A percentile compares a stretch with the other conserved stretches of the same genome.
Evolutionary conservation across 2,329 filamentous ascomycete genomes (phyloP).

Genomic region (Purpureocillium takamizusanense): DNA sequence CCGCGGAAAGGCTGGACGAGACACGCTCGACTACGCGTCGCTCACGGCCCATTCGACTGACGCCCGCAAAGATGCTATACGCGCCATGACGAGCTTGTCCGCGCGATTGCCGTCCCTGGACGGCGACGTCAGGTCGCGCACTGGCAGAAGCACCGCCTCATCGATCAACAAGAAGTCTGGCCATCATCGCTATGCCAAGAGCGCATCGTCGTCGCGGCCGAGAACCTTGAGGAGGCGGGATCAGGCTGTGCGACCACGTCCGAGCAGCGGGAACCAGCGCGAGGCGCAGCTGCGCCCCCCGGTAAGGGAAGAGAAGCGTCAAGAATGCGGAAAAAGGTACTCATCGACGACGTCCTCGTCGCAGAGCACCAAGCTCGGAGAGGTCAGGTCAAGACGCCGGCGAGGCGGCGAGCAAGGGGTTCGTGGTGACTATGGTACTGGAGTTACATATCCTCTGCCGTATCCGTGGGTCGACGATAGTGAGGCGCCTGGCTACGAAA

Average conservation of each 20-base stretch:
- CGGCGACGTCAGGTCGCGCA: no score
- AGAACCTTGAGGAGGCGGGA: not conserved
- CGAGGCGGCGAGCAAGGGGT: not conserved
- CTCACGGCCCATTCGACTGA: constrained; percentile 37
- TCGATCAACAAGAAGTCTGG: not conserved
- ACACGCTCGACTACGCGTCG: constrained; percentile 33
- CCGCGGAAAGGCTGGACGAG: constrained; percentile 23
- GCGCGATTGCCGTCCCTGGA: constrained; percentile 11
- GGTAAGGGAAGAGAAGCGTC: not conserved
- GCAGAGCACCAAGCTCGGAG: constrained; percentile 1
- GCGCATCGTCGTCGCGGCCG: not conserved
- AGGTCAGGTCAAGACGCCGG: not conserved
- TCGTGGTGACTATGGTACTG: not conserved
- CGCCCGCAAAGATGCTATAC: constrained; percentile 38
- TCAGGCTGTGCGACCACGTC: no score
- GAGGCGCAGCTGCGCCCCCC: no score
- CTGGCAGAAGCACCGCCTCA: constrained; percentile 1
- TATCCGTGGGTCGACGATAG: not conserved
- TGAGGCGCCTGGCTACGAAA: no score
- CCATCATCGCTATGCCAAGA: not conserved
- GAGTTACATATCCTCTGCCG: not conserved
- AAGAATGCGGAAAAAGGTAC: not conserved
- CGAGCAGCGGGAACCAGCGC: no score
- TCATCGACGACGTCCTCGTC: constrained; percentile 3
- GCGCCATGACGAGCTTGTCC: constrained; percentile 39